These are phyloP conservation scores for Microbotryum lychnidis-dioicae DNA, from an alignment of 1,284 basidiomycete species.

Conservation along the genomic window DNA sequence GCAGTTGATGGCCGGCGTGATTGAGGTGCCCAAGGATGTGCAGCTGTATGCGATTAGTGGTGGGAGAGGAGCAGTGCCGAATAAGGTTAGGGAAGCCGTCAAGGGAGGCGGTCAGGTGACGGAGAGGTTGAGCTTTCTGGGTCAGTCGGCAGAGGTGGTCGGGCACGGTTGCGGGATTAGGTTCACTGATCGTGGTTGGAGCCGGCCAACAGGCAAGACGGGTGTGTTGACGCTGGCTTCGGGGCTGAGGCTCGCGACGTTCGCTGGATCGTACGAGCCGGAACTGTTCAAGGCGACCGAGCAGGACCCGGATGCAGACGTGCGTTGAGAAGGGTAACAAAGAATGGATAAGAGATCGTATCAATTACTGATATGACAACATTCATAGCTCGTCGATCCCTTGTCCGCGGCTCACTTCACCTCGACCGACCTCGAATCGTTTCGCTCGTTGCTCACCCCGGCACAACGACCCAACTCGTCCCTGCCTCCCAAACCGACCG, in stretches of 20 bases:
- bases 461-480: conserved; percentile 4
- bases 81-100: conserved; percentile 62
- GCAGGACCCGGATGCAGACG: background rate
- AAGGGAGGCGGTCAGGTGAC: conserved; percentile 64
- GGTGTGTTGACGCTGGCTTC: conserved; percentile 70
- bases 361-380: too few relatives aligned
- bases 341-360: too few relatives aligned
- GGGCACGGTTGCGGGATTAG: background rate
- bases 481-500: conserved; percentile 45
- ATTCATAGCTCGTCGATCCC: conserved; percentile 44
- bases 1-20: conserved; percentile 55
- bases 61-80: conserved; percentile 56
- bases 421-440: conserved; percentile 58
- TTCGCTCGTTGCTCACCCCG: conserved; percentile 55
- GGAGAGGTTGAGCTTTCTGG: conserved; percentile 71
- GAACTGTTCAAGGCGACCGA: conserved; percentile 46
- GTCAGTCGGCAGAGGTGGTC: conserved; percentile 46
- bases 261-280: conserved; percentile 67
- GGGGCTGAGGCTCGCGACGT: conserved; percentile 73
- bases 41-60: conserved; percentile 91
- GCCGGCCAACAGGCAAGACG: conserved; percentile 60
- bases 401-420: conserved; percentile 53
- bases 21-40: conserved; percentile 62
- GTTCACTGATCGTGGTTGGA: background rate
- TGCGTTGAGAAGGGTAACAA: too few relatives aligned